Percentiles rank a stretch among this genome's conserved stretches.
These are phyloP conservation scores for Sugiyamaella smithiae DNA, from an alignment of 805 yeast genomes.

Conservation along the genomic window DNA sequence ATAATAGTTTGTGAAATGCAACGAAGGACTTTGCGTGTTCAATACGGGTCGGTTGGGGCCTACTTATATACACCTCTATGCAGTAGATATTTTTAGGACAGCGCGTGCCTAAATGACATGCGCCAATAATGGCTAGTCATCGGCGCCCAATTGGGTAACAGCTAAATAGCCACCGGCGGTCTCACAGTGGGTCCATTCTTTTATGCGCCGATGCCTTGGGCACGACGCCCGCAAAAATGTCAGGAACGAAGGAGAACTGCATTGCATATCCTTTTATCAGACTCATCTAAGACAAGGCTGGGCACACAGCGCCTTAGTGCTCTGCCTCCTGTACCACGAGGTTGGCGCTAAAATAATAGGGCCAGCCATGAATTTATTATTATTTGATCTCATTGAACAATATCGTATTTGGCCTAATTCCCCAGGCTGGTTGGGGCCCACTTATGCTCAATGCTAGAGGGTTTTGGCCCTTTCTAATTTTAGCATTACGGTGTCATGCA, in stretches of 20 bases:
- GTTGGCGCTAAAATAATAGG: too few relatives aligned
- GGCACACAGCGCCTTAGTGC: too few relatives aligned
- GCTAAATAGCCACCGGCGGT: constrained; percentile 4
- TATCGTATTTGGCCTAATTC: too few relatives aligned
- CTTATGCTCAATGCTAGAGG: too few relatives aligned
- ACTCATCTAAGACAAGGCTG: not conserved
- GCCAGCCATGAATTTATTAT: too few relatives aligned
- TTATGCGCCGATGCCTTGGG: not conserved
- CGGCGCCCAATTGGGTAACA: constrained; percentile 1
- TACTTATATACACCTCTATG: not conserved
- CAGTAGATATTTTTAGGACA: constrained; percentile 4
- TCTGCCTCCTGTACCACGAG: too few relatives aligned
- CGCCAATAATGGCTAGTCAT: constrained; percentile 5
- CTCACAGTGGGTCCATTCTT: not conserved
- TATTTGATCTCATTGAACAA: too few relatives aligned
- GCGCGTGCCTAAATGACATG: constrained; percentile 1
- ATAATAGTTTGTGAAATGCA: constrained; percentile 8
- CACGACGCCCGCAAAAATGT: not conserved
- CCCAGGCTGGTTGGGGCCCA: too few relatives aligned
- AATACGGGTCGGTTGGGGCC: not conserved
- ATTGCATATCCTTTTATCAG: not conserved
- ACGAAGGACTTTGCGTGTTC: not conserved
- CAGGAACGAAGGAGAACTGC: too few relatives aligned
- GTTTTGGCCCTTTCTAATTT: too few relatives aligned
- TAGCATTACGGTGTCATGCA: too few relatives aligned